Evolutionary conservation across 2,329 filamentous ascomycete genomes (phyloP), one percentile per base, ranked within the genome.

Genomic region (Hypoxylon rubiginosum): DNA sequence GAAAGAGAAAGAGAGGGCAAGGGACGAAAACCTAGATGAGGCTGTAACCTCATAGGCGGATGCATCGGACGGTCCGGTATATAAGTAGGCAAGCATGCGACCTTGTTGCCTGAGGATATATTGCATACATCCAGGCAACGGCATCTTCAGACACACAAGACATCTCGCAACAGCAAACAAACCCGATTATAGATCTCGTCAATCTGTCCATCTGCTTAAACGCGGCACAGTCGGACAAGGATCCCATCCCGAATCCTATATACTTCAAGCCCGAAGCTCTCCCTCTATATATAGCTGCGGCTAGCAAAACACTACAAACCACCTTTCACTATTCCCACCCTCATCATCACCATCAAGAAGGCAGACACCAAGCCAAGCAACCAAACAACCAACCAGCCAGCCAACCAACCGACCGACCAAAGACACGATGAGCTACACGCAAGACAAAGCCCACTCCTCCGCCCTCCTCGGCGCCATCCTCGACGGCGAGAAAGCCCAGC

Each of bases 371-470:
- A n/a, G n/a, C n/a, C n/a, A n/a, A n/a, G 3, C 15, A 48, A 19
- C 48, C 49, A 49, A 32, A 28, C 3, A 28, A 28, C 26, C 26
- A 7, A 13, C 34, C 36, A 15, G 28, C 50, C 21, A 49, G 17
- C 11, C 26, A 49, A 24, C 39, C 43, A 43, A 26, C 34, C 26
- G 7, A 36, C 34, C 34, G 7, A 41, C 4, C 36, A 36, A n/a
- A 56, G n/a, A n/a, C 54, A 65, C 19, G 48, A 65, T 65, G 61
- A 69, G 56, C 61, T 45, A 69, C 59, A 62, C 61, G 13, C 67
- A 67, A 63, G 67, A 69, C 58, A 67, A 67, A 67, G 52, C 64
- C 1, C 61, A 68, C 61, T 64, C 65, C 34, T 64, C 61, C 6
- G 57, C 64, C 30, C 17, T 64, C 5, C 60, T 67, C 41, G 21